A percentile compares a stretch with the other conserved stretches of the same genome.
These are phyloP conservation scores for Odontarrhena argentea DNA, from an alignment of 345 rosid genomes.

Conservation along the genomic window DNA sequence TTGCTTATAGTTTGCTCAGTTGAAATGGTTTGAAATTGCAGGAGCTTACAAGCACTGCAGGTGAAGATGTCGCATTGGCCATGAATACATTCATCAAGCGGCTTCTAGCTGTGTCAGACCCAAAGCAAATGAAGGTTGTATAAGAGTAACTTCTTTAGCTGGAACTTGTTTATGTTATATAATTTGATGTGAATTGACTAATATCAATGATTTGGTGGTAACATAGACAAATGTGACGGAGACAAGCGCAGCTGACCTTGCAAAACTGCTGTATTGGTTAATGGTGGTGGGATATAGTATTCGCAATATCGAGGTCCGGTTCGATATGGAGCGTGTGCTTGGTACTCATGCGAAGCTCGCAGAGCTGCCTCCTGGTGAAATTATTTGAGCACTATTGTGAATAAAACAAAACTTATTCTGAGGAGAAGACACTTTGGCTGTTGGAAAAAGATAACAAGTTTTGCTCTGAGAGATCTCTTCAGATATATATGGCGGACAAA, in stretches of 20 bases:
- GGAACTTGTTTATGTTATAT: background rate
- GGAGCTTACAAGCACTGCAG: slow-evolving; percentile 94
- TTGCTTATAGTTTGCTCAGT: slow-evolving; percentile 10
- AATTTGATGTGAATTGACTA: slow-evolving; percentile 7
- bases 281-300: slow-evolving; percentile 97
- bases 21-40: slow-evolving; percentile 38
- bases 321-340: slow-evolving; percentile 93
- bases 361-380: slow-evolving; percentile 89
- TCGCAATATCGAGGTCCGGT: slow-evolving; percentile 93
- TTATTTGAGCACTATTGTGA: slow-evolving; percentile 41
- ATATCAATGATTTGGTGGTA: slow-evolving; percentile 26
- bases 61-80: slow-evolving; percentile 90
- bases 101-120: slow-evolving; percentile 83
- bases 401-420: too few relatives aligned
- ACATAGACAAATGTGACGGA: slow-evolving; percentile 70
- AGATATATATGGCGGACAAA: too few relatives aligned
- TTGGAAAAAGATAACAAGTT: too few relatives aligned
- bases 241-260: slow-evolving; percentile 87
- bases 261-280: slow-evolving; percentile 84
- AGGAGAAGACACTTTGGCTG: too few relatives aligned
- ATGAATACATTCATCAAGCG: slow-evolving; percentile 94
- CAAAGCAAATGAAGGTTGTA: slow-evolving; percentile 82
- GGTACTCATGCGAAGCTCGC: slow-evolving; percentile 77
- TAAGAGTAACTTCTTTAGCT: background rate
- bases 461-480: too few relatives aligned